Conservation (phyloP, 257 asterid species). For the Petunia axillaris region DNA sequence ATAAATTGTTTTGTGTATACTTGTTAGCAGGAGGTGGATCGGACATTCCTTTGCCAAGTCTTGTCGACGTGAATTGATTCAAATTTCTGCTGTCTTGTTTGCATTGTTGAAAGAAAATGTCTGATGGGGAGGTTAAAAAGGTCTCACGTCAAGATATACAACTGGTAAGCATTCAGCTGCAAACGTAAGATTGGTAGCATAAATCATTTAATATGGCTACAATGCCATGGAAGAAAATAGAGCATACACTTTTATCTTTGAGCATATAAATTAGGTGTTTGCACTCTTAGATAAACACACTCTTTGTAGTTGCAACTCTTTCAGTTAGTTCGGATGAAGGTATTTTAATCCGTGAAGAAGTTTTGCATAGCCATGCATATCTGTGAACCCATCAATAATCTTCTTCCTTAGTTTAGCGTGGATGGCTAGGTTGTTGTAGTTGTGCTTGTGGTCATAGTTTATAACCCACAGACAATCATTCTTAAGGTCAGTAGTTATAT, state of each 20-base stretch:
- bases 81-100: not conserved
- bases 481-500: not conserved
- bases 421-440: not conserved
- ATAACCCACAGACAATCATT: not conserved
- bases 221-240: not conserved
- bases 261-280: not conserved
- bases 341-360: not conserved
- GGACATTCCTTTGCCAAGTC: constrained; percentile 5
- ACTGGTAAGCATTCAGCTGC: constrained; percentile 52
- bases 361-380: not conserved
- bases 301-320: not conserved
- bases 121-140: constrained; percentile 62
- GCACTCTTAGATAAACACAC: not conserved
- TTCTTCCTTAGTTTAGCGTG: not conserved
- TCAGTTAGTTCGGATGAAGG: not conserved
- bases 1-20: constrained; percentile 8
- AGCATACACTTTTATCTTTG: not conserved
- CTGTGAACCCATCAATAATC: not conserved
- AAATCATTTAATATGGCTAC: not conserved
- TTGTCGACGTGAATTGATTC: not conserved
- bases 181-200: not conserved
- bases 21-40: constrained; percentile 19
- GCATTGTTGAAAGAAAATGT: constrained; percentile 46
- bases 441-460: not conserved
- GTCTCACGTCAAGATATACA: constrained; percentile 75